A percentile compares a stretch with the other conserved stretches of the same genome.
phyloP scores from a whole-genome alignment of 768 basidiomycete genomes.

The Rhodosporidiobolus sp. region DNA sequence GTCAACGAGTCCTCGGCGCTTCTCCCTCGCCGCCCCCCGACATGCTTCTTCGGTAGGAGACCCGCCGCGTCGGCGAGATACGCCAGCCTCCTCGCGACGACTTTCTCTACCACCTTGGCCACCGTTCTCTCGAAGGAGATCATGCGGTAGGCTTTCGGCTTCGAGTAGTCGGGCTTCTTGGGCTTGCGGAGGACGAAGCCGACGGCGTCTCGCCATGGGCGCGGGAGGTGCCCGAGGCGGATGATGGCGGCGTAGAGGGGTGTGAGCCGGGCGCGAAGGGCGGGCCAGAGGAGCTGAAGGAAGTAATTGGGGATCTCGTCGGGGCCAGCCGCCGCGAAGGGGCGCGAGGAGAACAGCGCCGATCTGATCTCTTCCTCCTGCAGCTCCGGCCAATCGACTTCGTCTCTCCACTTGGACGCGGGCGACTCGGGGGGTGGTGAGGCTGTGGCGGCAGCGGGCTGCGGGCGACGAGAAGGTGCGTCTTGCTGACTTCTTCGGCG shows the following conservation, averaged over 20 bases:
- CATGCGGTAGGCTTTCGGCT: neutral
- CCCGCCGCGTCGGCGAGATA: neutral
- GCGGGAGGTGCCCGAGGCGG: neutral
- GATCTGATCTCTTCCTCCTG: neutral
- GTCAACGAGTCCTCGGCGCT: neutral
- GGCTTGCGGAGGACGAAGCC: neutral
- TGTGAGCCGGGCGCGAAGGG: neutral
- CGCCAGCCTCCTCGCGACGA: neutral
- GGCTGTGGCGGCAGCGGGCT: too few species aligned
- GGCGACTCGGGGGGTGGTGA: too few species aligned
- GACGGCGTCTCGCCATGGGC: neutral
- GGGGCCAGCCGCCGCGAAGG: neutral
- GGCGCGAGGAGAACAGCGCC: neutral
- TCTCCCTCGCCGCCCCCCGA: neutral
- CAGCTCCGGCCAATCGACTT: too few species aligned
- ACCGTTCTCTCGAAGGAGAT: too few species aligned
- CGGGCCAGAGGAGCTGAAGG: neutral
- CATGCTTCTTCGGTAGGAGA: neutral
- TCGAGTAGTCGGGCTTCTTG: neutral
- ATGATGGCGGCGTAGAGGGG: neutral
- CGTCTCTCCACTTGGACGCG: too few species aligned
- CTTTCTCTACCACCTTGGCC: too few species aligned
- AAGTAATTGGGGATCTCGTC: neutral
- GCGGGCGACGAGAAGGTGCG: too few species aligned
- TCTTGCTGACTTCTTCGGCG: too few species aligned